A percentile compares a stretch with the other conserved stretches of the same genome.
Conservation (phyloP, 2,329 filamentous ascomycete genomes). For the Epichloe glyceriae region DNA sequence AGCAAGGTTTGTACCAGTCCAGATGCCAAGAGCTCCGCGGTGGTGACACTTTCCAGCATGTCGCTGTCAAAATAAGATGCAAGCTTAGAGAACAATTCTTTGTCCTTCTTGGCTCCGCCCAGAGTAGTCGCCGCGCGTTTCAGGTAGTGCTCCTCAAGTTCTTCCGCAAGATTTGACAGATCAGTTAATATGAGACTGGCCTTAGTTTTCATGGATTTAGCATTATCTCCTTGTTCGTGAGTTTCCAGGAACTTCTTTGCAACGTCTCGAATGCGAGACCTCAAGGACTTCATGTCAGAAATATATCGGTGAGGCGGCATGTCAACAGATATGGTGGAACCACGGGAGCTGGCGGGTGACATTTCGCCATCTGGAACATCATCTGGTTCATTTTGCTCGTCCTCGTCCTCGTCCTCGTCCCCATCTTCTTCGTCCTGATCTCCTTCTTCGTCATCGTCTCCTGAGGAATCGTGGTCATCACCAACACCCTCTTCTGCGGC, state of each 20-base stretch:
- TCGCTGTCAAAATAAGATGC: constrained; percentile 80
- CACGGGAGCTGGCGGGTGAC: constrained; percentile 53
- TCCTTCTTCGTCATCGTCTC: constrained; percentile 34
- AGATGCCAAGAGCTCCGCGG: constrained; percentile 83
- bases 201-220: constrained; percentile 63
- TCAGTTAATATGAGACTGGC: constrained; percentile 63
- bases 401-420: constrained; percentile 35
- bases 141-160: constrained; percentile 62
- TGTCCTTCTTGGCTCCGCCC: constrained; percentile 32
- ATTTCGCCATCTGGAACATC: constrained; percentile 39
- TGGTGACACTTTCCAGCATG: constrained; percentile 85
- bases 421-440: constrained; percentile 34
- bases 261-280: constrained; percentile 55
- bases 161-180: constrained; percentile 55
- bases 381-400: constrained; percentile 41
- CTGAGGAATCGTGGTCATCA: constrained; percentile 25
- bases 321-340: constrained; percentile 52
- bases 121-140: constrained; percentile 34
- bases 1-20: constrained; percentile 77
- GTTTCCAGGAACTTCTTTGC: constrained; percentile 74
- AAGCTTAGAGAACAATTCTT: constrained; percentile 58
- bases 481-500: constrained; percentile 27
- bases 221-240: constrained; percentile 65
- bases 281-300: constrained; percentile 41
- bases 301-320: constrained; percentile 35